Percentiles rank a stretch among this genome's conserved stretches.
These are phyloP conservation scores for Bruguiera gymnorhiza DNA, from an alignment of 345 rosid genomes.

Conservation along the genomic window DNA sequence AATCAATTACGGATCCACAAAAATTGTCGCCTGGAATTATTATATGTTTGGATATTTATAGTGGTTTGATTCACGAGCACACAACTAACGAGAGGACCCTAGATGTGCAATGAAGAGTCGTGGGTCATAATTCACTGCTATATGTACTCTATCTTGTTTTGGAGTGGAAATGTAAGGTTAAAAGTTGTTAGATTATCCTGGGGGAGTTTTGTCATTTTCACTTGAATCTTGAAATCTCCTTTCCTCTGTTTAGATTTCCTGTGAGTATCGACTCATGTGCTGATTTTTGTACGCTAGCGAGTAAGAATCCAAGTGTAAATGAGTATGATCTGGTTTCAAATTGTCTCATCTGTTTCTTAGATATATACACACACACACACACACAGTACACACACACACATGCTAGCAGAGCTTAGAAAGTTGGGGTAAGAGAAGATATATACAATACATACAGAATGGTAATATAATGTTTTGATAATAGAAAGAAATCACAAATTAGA, in stretches of 20 bases:
- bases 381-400: too few species aligned
- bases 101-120: too few species aligned
- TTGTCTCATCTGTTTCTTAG: too few species aligned
- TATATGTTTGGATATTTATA: too few species aligned
- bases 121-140: background rate
- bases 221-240: constrained; percentile 9
- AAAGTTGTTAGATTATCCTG: constrained; percentile 9
- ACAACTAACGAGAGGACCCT: too few species aligned
- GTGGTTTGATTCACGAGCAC: too few species aligned
- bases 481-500: too few species aligned
- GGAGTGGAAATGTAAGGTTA: constrained; percentile 31
- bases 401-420: too few species aligned
- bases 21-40: too few species aligned
- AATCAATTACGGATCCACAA: too few species aligned
- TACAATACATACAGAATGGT: background rate
- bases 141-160: constrained; percentile 14
- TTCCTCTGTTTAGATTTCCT: background rate
- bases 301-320: background rate
- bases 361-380: too few species aligned
- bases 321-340: background rate
- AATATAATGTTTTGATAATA: background rate
- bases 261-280: constrained; percentile 38
- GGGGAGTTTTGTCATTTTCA: constrained; percentile 23
- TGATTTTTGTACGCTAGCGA: constrained; percentile 39
- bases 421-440: background rate